Evolutionary conservation across 75 land plant genomes (phyloP).

Genomic region (Azolla pinnata): DNA sequence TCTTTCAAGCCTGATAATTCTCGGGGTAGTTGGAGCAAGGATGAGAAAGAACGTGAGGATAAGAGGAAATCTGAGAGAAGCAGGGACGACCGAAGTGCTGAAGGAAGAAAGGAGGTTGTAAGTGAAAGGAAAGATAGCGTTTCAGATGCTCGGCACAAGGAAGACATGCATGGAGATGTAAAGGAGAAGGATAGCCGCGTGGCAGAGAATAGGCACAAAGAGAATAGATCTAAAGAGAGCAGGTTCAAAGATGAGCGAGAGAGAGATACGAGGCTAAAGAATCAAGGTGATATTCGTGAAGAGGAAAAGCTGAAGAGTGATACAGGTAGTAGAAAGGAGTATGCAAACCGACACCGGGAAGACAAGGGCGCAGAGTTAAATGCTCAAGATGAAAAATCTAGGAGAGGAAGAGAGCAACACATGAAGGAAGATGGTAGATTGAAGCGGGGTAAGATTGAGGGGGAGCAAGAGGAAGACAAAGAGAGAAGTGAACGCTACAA

Average conservation of each 20-base stretch:
- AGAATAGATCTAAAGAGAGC: conserved; percentile 1
- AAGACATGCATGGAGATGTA: neutral
- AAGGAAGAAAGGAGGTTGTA: neutral
- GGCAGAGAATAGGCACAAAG: neutral
- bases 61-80: neutral
- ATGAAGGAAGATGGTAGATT: too few species aligned
- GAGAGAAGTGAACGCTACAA: neutral
- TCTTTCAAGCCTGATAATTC: neutral
- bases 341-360: neutral
- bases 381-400: neutral
- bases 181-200: neutral
- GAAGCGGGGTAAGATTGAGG: conserved; percentile 1
- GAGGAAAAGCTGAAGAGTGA: neutral
- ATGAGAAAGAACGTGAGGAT: conserved; percentile 2
- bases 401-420: neutral
- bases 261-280: conserved; percentile 1
- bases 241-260: conserved; percentile 1
- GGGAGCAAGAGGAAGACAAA: neutral
- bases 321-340: neutral
- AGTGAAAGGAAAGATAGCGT: conserved; percentile 3
- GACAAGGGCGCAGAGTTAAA: neutral
- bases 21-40: neutral
- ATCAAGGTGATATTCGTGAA: neutral
- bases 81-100: neutral
- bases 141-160: conserved; percentile 1